phyloP scores from a whole-genome alignment of 768 basidiomycete species.

The Rhizopogon sp. region DNA sequence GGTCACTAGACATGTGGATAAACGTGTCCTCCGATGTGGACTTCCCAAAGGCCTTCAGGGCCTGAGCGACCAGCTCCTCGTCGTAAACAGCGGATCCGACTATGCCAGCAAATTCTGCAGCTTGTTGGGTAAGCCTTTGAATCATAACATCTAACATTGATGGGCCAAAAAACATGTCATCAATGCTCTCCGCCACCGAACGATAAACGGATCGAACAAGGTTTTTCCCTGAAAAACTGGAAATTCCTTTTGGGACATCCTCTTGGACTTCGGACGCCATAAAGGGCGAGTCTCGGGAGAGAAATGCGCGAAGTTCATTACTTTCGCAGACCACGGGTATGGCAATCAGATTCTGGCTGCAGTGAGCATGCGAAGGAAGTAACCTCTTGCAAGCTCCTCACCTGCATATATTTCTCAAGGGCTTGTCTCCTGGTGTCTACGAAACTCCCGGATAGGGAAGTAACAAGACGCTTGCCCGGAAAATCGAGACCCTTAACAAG shows the following conservation, averaged over 20 bases:
- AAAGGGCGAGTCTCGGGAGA: conserved; percentile 85
- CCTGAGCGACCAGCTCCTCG: conserved; percentile 81
- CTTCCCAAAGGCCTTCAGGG: conserved; percentile 67
- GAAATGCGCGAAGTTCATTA: conserved; percentile 75
- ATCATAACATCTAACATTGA: conserved; percentile 96
- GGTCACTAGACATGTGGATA: conserved; percentile 67
- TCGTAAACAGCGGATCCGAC: conserved; percentile 74
- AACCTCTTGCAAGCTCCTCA: conserved; percentile 14
- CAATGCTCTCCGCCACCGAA: conserved; percentile 90
- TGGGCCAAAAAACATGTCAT: conserved; percentile 95
- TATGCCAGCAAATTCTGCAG: conserved; percentile 83
- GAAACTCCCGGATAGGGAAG: conserved; percentile 82
- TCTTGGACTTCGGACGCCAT: conserved; percentile 48
- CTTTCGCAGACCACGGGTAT: conserved; percentile 78
- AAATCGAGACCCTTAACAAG: conserved; percentile 75
- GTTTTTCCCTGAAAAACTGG: conserved; percentile 60
- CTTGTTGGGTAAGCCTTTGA: conserved; percentile 83
- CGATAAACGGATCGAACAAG: conserved; percentile 86
- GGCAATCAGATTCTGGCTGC: conserved; percentile 59
- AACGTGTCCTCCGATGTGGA: conserved; percentile 62
- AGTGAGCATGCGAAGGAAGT: not conserved
- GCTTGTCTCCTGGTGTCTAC: conserved; percentile 75
- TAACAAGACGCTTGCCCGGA: conserved; percentile 89
- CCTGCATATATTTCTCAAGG: conserved; percentile 90
- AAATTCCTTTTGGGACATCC: conserved; percentile 35